These are phyloP conservation scores for Phaseolus lunatus DNA, from an alignment of 306 rosid species.

Conservation along the genomic window DNA sequence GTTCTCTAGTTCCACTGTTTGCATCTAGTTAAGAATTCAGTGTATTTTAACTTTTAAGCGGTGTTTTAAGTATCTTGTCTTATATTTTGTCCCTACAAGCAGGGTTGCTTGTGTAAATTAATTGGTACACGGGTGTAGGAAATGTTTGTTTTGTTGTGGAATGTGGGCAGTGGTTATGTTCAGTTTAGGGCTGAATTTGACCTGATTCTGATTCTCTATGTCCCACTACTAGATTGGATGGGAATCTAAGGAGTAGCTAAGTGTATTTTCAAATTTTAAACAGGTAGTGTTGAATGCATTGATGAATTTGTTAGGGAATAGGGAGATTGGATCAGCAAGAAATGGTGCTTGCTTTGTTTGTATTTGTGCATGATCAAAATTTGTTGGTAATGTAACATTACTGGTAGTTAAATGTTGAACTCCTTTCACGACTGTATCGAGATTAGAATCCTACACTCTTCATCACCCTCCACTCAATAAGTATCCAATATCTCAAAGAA, in stretches of 20 bases:
- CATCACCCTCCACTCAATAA: neutral
- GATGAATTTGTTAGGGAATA: slow-evolving; percentile 50
- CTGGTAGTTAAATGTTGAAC: slow-evolving; percentile 17
- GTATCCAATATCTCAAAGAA: too few species aligned
- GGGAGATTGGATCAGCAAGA: slow-evolving; percentile 39
- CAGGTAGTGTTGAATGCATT: slow-evolving; percentile 39
- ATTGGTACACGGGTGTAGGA: slow-evolving; percentile 47
- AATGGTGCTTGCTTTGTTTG: slow-evolving; percentile 42
- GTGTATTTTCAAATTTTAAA: slow-evolving; percentile 30
- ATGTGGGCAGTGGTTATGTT: slow-evolving; percentile 55
- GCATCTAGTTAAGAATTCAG: slow-evolving; percentile 50
- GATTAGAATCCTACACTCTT: neutral
- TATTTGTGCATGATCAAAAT: slow-evolving; percentile 42
- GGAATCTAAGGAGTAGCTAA: slow-evolving; percentile 34
- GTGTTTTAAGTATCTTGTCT: slow-evolving; percentile 47
- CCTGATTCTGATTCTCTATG: slow-evolving; percentile 44
- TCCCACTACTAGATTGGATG: slow-evolving; percentile 44
- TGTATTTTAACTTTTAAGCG: slow-evolving; percentile 26
- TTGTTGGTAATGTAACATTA: slow-evolving; percentile 32
- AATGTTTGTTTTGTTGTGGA: slow-evolving; percentile 58
- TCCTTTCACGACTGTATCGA: neutral
- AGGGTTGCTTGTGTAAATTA: slow-evolving; percentile 60
- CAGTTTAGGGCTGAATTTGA: slow-evolving; percentile 89
- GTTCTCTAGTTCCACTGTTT: slow-evolving; percentile 48
- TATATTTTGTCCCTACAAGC: slow-evolving; percentile 54